Percentiles rank a stretch among this genome's conserved stretches.
Evolutionary conservation across 2,329 filamentous ascomycete species (phyloP).

Genomic region (Aspergillus alliaceus): DNA sequence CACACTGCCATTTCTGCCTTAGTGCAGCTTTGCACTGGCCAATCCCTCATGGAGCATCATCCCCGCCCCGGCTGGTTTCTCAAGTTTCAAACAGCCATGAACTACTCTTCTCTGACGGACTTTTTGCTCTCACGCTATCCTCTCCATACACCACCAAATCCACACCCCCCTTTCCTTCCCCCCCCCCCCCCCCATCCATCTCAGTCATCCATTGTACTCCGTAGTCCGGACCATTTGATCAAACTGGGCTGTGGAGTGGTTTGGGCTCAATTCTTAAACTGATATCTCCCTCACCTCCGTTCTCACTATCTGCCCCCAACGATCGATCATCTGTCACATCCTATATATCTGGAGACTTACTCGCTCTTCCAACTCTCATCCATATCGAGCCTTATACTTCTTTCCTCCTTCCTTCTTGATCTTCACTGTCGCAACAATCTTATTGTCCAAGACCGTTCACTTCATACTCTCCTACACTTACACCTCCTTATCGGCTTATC

Average conservation of each 20-base stretch:
- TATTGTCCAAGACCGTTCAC: neutral
- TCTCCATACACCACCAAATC: constrained; percentile 1
- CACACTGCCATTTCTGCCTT: neutral
- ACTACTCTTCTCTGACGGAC: constrained; percentile 30
- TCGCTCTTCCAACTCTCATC: neutral
- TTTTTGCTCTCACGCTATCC: neutral
- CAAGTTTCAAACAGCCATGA: constrained; percentile 1
- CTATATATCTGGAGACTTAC: constrained; percentile 9
- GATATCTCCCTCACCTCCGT: constrained; percentile 15
- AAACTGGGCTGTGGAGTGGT: constrained; percentile 14
- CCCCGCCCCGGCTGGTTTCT: neutral
- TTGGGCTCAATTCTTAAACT: constrained; percentile 10
- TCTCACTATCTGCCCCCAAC: neutral
- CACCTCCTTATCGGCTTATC: constrained; percentile 9
- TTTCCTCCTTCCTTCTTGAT: neutral
- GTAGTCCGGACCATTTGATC: constrained; percentile 13
- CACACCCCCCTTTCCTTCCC: neutral
- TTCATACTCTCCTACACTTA: constrained; percentile 5
- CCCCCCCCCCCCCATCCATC: neutral
- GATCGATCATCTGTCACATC: neutral
- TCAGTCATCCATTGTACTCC: constrained; percentile 5
- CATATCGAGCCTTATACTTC: neutral
- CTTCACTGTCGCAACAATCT: neutral
- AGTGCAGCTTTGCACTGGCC: neutral
- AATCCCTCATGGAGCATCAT: neutral